Evolutionary conservation across 306 rosid species (phyloP).

Genomic region (Casuarina glauca): DNA sequence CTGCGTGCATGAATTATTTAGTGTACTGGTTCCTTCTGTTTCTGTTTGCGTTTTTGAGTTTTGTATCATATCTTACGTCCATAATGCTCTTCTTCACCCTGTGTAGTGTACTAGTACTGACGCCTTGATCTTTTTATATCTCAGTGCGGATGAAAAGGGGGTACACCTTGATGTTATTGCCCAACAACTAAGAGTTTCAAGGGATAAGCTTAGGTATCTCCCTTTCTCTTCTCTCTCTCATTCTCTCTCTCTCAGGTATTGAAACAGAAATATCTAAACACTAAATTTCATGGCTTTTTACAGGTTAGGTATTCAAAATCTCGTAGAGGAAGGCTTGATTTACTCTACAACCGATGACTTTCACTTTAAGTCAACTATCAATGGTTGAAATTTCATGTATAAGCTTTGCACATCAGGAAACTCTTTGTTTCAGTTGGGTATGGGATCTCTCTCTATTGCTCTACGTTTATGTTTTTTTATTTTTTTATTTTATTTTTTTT

Average conservation of each 20-base stretch:
- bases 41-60: neutral
- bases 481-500: conserved; percentile 30
- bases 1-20: neutral
- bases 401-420: neutral
- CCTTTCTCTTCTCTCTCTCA: conserved; percentile 16
- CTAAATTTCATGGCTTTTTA: conserved; percentile 33
- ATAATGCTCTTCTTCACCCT: neutral
- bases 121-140: conserved; percentile 19
- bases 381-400: conserved; percentile 49
- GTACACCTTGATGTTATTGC: conserved; percentile 51
- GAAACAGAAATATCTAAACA: conserved; percentile 15
- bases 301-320: conserved; percentile 57
- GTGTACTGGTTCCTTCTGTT: neutral
- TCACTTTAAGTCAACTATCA: conserved; percentile 60
- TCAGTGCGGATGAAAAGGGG: conserved; percentile 61
- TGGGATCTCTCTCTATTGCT: neutral
- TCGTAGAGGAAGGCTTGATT: conserved; percentile 48
- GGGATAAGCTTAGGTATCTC: conserved; percentile 61
- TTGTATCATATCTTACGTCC: neutral
- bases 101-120: neutral
- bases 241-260: conserved; percentile 10
- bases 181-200: conserved; percentile 53
- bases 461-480: neutral
- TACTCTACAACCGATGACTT: conserved; percentile 49
- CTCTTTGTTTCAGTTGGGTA: conserved; percentile 6